These are phyloP conservation scores for Stereum hirsutum DNA, from an alignment of 1,284 basidiomycete species.

Conservation along the genomic window DNA sequence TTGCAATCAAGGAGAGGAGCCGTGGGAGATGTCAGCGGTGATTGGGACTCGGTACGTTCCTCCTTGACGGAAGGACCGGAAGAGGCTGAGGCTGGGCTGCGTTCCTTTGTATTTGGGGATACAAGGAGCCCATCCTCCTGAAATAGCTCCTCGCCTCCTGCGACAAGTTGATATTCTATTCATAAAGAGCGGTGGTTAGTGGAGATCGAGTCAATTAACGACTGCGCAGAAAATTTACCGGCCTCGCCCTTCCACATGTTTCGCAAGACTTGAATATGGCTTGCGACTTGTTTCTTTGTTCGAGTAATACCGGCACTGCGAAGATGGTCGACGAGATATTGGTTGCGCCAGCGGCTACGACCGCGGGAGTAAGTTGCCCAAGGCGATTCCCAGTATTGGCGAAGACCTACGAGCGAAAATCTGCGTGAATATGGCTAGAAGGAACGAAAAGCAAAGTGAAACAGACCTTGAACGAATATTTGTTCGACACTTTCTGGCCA, in stretches of 20 bases:
- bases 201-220: conserved; percentile 3
- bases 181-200: conserved; percentile 21
- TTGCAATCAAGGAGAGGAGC: conserved; percentile 3
- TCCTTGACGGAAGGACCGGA: conserved; percentile 12
- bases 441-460: conserved; percentile 2
- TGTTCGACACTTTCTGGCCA: conserved; percentile 71
- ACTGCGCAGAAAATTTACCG: conserved; percentile 30
- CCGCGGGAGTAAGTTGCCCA: conserved; percentile 71
- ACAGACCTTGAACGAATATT: conserved; percentile 63
- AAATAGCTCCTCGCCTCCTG: conserved; percentile 63
- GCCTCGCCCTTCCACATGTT: conserved; percentile 82
- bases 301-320: conserved; percentile 55
- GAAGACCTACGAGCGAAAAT: conserved; percentile 39
- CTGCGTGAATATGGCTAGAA: conserved; percentile 7
- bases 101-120: conserved; percentile 14
- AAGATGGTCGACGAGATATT: conserved; percentile 73
- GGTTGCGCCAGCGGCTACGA: conserved; percentile 71
- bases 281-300: conserved; percentile 76
- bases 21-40: conserved; percentile 6
- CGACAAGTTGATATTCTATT: conserved; percentile 55
- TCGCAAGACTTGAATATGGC: conserved; percentile 72
- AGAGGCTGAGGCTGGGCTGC: conserved; percentile 2
- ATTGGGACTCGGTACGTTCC: conserved; percentile 7
- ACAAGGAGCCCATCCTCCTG: conserved; percentile 37
- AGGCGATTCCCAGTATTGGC: conserved; percentile 68